Conservation (phyloP, 2,329 filamentous ascomycete genomes). For the Nemania sp. region DNA sequence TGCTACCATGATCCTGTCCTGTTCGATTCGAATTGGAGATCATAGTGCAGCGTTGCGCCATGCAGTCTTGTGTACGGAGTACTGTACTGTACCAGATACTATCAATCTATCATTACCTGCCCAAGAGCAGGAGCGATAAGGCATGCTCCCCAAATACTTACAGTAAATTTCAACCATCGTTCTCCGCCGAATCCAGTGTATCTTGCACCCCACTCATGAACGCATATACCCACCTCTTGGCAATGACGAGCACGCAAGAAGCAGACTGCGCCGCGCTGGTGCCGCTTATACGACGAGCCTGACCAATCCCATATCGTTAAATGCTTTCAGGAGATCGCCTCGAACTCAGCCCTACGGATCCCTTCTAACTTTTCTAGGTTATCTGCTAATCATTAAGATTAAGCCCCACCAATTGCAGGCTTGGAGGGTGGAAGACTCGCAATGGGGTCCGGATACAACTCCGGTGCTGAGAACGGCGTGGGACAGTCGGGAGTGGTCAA, state of each 20-base stretch:
- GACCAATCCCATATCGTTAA: conserved; percentile 2
- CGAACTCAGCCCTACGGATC: conserved; percentile 24
- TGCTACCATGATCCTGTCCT: not conserved
- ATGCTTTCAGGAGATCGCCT: conserved; percentile 2
- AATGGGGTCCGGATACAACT: not conserved
- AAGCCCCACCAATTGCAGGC: conserved; percentile 5
- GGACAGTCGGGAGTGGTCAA: conserved; percentile 10
- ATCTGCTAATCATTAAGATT: no score
- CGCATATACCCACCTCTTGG: no score
- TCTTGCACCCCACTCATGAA: not conserved
- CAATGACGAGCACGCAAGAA: not conserved
- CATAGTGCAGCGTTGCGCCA: no score
- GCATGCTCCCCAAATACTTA: no score
- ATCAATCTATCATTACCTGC: no score
- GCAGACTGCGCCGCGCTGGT: conserved; percentile 14
- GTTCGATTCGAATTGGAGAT: not conserved
- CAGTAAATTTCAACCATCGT: no score
- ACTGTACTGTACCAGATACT: no score
- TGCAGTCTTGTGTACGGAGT: no score
- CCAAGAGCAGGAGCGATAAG: no score
- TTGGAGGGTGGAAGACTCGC: not conserved
- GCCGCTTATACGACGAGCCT: conserved; percentile 3
- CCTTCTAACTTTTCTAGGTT: not conserved
- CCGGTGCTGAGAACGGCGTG: conserved; percentile 3
- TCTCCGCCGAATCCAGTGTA: conserved; percentile 10